Conservation (phyloP, 2,329 filamentous ascomycete species). For the Exophiala aquamarina region DNA sequence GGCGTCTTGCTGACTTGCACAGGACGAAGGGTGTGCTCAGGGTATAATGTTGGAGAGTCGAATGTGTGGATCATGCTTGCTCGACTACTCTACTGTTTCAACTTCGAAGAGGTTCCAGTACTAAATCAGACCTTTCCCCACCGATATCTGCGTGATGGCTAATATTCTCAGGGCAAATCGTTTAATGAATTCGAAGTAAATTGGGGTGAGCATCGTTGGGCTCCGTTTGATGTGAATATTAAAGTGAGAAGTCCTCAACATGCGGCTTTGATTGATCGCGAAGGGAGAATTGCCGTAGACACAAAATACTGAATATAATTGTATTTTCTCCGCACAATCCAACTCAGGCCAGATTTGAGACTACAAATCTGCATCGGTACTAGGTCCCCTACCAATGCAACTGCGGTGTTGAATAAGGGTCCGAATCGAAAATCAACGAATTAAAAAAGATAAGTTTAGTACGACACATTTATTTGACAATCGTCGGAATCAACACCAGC, state of each 20-base stretch:
- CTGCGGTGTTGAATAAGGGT: too few relatives aligned
- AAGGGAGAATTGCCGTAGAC: slow-evolving; percentile 18
- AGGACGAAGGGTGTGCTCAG: slow-evolving; percentile 21
- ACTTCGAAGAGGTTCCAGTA: slow-evolving; percentile 21
- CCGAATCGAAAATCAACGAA: too few relatives aligned
- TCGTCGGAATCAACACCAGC: too few relatives aligned
- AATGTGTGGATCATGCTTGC: slow-evolving; percentile 23
- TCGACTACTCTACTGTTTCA: slow-evolving; percentile 22
- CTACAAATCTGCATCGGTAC: too few relatives aligned
- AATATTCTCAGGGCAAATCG: slow-evolving; percentile 12
- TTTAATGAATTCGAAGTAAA: slow-evolving; percentile 16
- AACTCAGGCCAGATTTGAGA: too few relatives aligned
- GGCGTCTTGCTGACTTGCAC: background rate
- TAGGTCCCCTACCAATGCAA: too few relatives aligned
- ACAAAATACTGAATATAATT: slow-evolving; percentile 16
- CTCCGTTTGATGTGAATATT: slow-evolving; percentile 32
- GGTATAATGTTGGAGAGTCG: slow-evolving; percentile 22
- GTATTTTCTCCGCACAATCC: slow-evolving; percentile 1
- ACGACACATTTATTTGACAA: too few relatives aligned
- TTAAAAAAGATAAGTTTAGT: too few relatives aligned
- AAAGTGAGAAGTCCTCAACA: slow-evolving; percentile 26
- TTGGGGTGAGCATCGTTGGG: slow-evolving; percentile 24
- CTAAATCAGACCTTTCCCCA: slow-evolving; percentile 1
- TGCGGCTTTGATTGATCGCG: slow-evolving; percentile 24
- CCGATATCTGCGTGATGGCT: background rate